phyloP scores from a whole-genome alignment of 805 yeast genomes.

The Lachancea meyersii region DNA sequence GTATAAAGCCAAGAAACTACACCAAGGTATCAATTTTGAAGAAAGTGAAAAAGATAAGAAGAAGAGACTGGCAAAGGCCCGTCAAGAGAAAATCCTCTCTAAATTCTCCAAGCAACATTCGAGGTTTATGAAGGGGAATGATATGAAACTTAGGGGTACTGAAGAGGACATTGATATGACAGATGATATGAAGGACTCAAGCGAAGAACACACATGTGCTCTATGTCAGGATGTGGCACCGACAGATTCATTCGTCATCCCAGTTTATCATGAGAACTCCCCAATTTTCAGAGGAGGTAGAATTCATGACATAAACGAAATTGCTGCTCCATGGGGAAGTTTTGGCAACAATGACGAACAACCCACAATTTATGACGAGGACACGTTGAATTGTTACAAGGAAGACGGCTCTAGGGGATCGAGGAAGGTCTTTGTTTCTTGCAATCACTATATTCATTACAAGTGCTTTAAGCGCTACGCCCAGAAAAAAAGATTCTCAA shows the following conservation, averaged over 20 bases:
- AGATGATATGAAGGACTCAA: slow-evolving; percentile 21
- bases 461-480: slow-evolving; percentile 65
- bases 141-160: slow-evolving; percentile 34
- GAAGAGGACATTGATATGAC: slow-evolving; percentile 39
- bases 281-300: slow-evolving; percentile 43
- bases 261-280: slow-evolving; percentile 43
- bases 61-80: slow-evolving; percentile 51
- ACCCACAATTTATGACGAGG: slow-evolving; percentile 18
- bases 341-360: slow-evolving; percentile 25
- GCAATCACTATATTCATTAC: slow-evolving; percentile 92
- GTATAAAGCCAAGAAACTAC: slow-evolving; percentile 44
- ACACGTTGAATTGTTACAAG: slow-evolving; percentile 15
- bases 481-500: slow-evolving; percentile 52
- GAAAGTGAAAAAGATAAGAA: slow-evolving; percentile 53
- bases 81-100: slow-evolving; percentile 55
- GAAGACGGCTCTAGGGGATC: slow-evolving; percentile 15
- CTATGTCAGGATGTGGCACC: slow-evolving; percentile 52
- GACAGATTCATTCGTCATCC: slow-evolving; percentile 51
- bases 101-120: slow-evolving; percentile 70
- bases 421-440: slow-evolving; percentile 56
- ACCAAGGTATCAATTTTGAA: slow-evolving; percentile 32
- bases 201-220: slow-evolving; percentile 42
- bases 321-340: slow-evolving; percentile 27
- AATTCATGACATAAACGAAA: slow-evolving; percentile 24
- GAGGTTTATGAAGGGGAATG: slow-evolving; percentile 56